Conservation (phyloP, 768 basidiomycete species). For the Podaxis sp. region DNA sequence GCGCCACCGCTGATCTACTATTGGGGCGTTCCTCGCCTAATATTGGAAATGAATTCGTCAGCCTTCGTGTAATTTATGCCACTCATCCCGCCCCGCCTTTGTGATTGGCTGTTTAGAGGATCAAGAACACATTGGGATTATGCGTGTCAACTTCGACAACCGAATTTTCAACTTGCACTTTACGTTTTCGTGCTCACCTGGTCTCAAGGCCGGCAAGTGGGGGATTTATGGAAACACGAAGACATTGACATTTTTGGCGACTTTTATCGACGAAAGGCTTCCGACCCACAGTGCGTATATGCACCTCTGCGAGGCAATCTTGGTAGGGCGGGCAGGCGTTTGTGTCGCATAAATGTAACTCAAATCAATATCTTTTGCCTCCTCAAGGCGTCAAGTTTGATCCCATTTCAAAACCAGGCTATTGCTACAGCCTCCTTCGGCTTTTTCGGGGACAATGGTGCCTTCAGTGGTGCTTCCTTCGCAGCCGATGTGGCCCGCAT, state of each 20-base stretch:
- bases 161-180: constrained; percentile 24
- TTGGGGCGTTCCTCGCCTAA: constrained; percentile 44
- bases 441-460: background rate
- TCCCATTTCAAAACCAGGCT: background rate
- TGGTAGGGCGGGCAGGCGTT: background rate
- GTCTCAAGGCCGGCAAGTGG: constrained; percentile 19
- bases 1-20: constrained; percentile 33
- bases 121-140: constrained; percentile 22
- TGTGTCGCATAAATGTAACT: background rate
- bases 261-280: constrained; percentile 22
- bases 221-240: constrained; percentile 24
- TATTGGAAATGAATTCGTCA: constrained; percentile 39
- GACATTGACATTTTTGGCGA: constrained; percentile 20
- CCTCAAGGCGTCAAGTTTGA: background rate
- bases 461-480: background rate
- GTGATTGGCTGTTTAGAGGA: constrained; percentile 21
- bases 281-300: constrained; percentile 22
- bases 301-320: constrained; percentile 21
- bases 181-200: constrained; percentile 23
- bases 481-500: background rate
- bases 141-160: constrained; percentile 26
- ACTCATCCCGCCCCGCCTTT: background rate
- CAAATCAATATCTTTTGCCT: background rate
- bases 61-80: background rate
- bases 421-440: background rate